Base-by-base conservation (phyloP, 345 rosid species). In the Rhodamnia argentea region DNA sequence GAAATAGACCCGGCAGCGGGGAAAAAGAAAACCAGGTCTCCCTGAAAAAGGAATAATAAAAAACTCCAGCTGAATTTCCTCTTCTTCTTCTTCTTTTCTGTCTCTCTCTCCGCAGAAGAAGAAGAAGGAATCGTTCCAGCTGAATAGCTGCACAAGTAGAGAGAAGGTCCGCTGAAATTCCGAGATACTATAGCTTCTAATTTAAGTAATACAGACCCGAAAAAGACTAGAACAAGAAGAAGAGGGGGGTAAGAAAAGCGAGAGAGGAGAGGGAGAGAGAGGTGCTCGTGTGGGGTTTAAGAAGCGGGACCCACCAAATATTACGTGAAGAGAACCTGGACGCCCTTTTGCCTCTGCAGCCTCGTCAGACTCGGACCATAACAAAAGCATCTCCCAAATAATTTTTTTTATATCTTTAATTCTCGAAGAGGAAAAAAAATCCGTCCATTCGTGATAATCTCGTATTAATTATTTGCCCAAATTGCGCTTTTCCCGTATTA, bases 271-370 rank as follows among this genome's bases (percentile, higher is more conserved):
- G 76, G 32, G 44, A 70, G 78, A 70, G 11, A 37, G 47, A 37
- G 26, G 47, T 18, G 78, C 1, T 24, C 2, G 44, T 64, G 47
- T 70, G 81, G 47, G 81, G 81, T 20, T 37, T 37, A 70, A 37
- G 47, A 12, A 22, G 78, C 18, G 78, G 81, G 47, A 37, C 47
- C 78, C 81, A 18, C 81, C 78, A 70, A 70, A 70, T 70, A 70
- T 70, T 37, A 37, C 81, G 91, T 92, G 90, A 90, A 86, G 93
- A 83, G 95, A 89, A 93, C 91, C 90, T 93, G 85, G 93, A 91
- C 92, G 32, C 84, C 42, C 57, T 87, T 74, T 37, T 60, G 10
- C 27, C 26, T 20, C 6, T 18, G 50, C 59, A 6, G 64, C 70
- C 52, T 37, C 55, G 82, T 85, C 86, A 85, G 59, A 52, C 55